Percentiles rank a stretch among this genome's conserved stretches.
Evolutionary conservation across 257 asterid species (phyloP).

Genomic region (Ilex asprella): DNA sequence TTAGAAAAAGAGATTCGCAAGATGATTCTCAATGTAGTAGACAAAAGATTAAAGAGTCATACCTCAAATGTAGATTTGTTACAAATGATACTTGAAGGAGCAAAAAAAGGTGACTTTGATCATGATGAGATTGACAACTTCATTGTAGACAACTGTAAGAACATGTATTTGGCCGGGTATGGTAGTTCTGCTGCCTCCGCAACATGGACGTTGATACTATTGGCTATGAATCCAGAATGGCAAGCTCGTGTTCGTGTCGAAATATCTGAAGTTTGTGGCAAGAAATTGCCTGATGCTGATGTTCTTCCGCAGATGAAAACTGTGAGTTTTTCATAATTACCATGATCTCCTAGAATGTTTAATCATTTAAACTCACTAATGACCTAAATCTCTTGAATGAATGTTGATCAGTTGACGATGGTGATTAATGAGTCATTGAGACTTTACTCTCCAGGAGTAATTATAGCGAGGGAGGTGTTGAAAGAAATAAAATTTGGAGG

Average conservation of each 20-base stretch:
- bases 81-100: slow-evolving; percentile 31
- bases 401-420: slow-evolving; percentile 27
- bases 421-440: slow-evolving; percentile 49
- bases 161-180: slow-evolving; percentile 41
- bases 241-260: slow-evolving; percentile 29
- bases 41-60: slow-evolving; percentile 19
- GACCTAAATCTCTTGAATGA: not conserved
- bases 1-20: slow-evolving; percentile 39
- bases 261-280: slow-evolving; percentile 26
- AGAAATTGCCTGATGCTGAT: slow-evolving; percentile 28
- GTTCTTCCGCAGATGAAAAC: slow-evolving; percentile 44
- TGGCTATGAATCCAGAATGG: slow-evolving; percentile 47
- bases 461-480: slow-evolving; percentile 33
- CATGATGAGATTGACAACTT: slow-evolving; percentile 23
- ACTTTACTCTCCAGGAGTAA: slow-evolving; percentile 31
- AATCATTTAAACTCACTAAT: too few relatives aligned
- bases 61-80: slow-evolving; percentile 38
- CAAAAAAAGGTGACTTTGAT: slow-evolving; percentile 14
- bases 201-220: slow-evolving; percentile 43
- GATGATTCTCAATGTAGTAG: slow-evolving; percentile 32
- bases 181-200: slow-evolving; percentile 43
- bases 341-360: not conserved
- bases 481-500: slow-evolving; percentile 33
- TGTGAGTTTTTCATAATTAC: slow-evolving; percentile 6
- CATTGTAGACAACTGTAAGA: slow-evolving; percentile 46